These are phyloP conservation scores for Saccharomycodes ludwigii DNA, from an alignment of 805 yeast species.

Conservation along the genomic window DNA sequence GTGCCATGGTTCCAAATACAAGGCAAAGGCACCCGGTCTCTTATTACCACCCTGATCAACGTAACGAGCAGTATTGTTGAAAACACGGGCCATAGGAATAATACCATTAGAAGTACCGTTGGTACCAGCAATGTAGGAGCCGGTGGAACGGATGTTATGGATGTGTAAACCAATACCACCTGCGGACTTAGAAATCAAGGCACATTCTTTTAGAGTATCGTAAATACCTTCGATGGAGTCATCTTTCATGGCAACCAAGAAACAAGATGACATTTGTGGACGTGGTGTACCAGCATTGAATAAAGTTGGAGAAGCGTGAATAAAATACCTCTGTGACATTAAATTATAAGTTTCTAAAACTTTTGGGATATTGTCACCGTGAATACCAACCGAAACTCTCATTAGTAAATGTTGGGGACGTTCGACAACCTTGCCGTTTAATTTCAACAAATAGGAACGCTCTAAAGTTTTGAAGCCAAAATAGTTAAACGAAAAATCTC, in stretches of 20 bases:
- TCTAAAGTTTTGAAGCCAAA: slow-evolving; percentile 90
- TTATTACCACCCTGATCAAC: slow-evolving; percentile 98
- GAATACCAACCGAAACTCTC: slow-evolving; percentile 90
- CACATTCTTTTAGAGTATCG: slow-evolving; percentile 77
- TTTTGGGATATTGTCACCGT: slow-evolving; percentile 48
- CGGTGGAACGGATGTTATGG: slow-evolving; percentile 76
- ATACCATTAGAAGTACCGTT: slow-evolving; percentile 89
- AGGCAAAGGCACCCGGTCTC: slow-evolving; percentile 94
- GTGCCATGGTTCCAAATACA: slow-evolving; percentile 96
- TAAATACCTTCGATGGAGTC: slow-evolving; percentile 95
- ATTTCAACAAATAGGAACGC: slow-evolving; percentile 66
- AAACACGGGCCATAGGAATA: slow-evolving; percentile 93
- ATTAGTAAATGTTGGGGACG: slow-evolving; percentile 84
- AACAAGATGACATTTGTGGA: slow-evolving; percentile 85
- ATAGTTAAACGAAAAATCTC: slow-evolving; percentile 70
- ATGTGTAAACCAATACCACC: slow-evolving; percentile 93
- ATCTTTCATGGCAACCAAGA: slow-evolving; percentile 79
- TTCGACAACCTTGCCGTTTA: slow-evolving; percentile 61
- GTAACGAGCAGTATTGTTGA: slow-evolving; percentile 89
- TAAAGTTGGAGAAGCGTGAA: slow-evolving; percentile 91
- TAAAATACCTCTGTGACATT: slow-evolving; percentile 80
- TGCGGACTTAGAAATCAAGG: slow-evolving; percentile 84
- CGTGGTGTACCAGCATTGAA: slow-evolving; percentile 86
- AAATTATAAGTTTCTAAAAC: slow-evolving; percentile 74
- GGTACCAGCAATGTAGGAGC: slow-evolving; percentile 82